A percentile compares a stretch with the other conserved stretches of the same genome.
phyloP scores from a whole-genome alignment of 768 basidiomycete genomes.

The Hygrophorus pudorinus region DNA sequence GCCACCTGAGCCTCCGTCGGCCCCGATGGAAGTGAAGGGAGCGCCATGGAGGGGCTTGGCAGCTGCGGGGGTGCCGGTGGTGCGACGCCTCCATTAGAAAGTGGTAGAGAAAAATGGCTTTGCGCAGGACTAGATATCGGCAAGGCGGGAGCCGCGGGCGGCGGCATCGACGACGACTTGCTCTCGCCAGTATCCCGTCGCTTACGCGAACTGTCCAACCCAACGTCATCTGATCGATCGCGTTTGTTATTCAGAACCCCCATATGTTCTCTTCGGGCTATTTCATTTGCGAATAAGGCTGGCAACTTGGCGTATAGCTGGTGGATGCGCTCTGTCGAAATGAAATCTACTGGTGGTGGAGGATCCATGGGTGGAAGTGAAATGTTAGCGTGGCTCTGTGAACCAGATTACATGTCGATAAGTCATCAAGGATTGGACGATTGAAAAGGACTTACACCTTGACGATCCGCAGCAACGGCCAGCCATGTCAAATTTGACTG shows the following conservation, averaged over 20 bases:
- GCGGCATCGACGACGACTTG: slow-evolving; percentile 33
- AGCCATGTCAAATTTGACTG: slow-evolving; percentile 68
- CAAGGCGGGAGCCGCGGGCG: slow-evolving; percentile 25
- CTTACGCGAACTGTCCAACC: slow-evolving; percentile 36
- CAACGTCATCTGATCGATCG: slow-evolving; percentile 43
- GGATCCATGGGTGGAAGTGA: slow-evolving; percentile 50
- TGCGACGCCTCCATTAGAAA: slow-evolving; percentile 22
- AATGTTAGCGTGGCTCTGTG: slow-evolving; percentile 23
- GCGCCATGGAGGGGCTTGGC: slow-evolving; percentile 14
- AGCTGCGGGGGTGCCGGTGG: slow-evolving; percentile 10
- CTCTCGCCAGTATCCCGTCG: slow-evolving; percentile 62
- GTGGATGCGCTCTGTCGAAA: slow-evolving; percentile 49
- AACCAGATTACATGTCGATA: not conserved
- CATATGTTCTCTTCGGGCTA: slow-evolving; percentile 34
- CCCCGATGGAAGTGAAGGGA: slow-evolving; percentile 7
- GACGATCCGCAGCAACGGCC: slow-evolving; percentile 55
- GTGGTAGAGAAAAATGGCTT: slow-evolving; percentile 22
- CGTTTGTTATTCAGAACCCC: slow-evolving; percentile 34
- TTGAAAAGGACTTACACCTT: slow-evolving; percentile 28
- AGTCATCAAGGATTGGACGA: not conserved
- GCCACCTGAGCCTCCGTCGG: slow-evolving; percentile 25
- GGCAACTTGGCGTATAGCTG: slow-evolving; percentile 57
- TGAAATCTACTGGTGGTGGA: slow-evolving; percentile 40
- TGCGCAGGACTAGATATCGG: slow-evolving; percentile 15
- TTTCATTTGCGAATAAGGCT: slow-evolving; percentile 50